These are phyloP conservation scores for Thalassiosira pacifica DNA, from an alignment of 352 stramenopile species.

Conservation along the genomic window DNA sequence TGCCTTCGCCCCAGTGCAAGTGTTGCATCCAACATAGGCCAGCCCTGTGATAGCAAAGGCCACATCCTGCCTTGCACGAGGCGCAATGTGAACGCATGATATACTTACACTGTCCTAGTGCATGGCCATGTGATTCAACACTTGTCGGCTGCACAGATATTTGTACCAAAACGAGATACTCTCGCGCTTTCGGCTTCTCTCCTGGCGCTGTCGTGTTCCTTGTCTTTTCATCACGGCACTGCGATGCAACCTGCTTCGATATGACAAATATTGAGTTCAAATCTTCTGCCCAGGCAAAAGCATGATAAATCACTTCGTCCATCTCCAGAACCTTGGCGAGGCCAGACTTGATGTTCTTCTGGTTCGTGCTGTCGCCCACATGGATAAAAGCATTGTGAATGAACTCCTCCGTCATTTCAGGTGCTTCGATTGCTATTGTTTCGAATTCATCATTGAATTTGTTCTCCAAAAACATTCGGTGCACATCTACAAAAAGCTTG, in stretches of 20 bases:
- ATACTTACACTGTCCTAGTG: constrained; percentile 13
- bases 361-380: constrained; percentile 8
- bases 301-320: constrained; percentile 22
- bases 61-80: constrained; percentile 37
- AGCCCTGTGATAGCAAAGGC: constrained; percentile 40
- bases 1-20: constrained; percentile 40
- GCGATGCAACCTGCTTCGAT: constrained; percentile 26
- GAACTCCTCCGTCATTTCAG: constrained; percentile 37
- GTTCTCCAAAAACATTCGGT: no score
- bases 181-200: constrained; percentile 10
- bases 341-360: constrained; percentile 18
- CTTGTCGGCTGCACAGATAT: constrained; percentile 14
- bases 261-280: constrained; percentile 35
- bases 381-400: constrained; percentile 40
- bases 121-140: constrained; percentile 28
- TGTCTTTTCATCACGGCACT: constrained; percentile 16
- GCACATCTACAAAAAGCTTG: not conserved
- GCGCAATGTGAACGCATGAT: constrained; percentile 33
- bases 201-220: constrained; percentile 5
- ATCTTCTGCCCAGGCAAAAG: not conserved
- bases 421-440: constrained; percentile 20
- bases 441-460: constrained; percentile 37
- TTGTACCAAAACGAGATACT: constrained; percentile 29
- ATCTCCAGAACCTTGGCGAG: not conserved
- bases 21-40: constrained; percentile 43